Base-by-base conservation (phyloP, 441 rosid species). In the Adansonia madagascariensis region DNA sequence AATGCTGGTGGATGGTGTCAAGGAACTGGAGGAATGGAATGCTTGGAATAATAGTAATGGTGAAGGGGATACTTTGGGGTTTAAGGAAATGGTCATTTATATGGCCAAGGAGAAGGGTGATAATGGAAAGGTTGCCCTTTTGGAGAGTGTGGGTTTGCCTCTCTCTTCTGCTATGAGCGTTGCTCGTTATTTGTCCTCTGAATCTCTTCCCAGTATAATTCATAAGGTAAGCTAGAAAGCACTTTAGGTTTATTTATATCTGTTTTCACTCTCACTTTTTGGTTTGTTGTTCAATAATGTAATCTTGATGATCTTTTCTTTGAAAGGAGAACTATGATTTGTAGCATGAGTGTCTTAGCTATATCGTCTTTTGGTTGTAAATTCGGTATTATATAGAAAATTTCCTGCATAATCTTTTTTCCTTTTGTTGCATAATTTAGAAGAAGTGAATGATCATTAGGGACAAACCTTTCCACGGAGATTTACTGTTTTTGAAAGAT, bases 41-140 rank as follows among this genome's bases (percentile, higher is more conserved):
- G 70, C 87, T 17, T 89, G 89, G 89, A 84, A 78, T 15, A 84
- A 80, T 61, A 84, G 6, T 43, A 76, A 53, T 41, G 66, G 55
- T 11, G 87, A 83, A 35, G 82, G 66, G n/a, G 79, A 39, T 27
- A 71, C 18, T 11, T 80, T 81, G 71, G 85, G 86, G 68, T 91
- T 92, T 77, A 85, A 87, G 85, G 95, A 92, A 80, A 95, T 89
- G 85, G 89, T 93, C 61, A 56, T 88, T 55, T 83, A 72, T 65
- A 83, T 93, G 91, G 97, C 92, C 43, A 91, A 85, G 84, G 87
- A 91, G 80, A 93, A 90, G 66, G 95, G 96, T 59, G 94, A 92
- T 82, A 78, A 80, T 74, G 99, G 98, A 2, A 93, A 90, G 75
- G 89, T 90, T 73, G 91, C 98, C 8, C 91, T 93, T 79, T 85